Evolutionary conservation across 169 alveolate genomes (phyloP), one percentile per base, ranked within the genome.

Genomic region (Plasmodium malariae): DNA sequence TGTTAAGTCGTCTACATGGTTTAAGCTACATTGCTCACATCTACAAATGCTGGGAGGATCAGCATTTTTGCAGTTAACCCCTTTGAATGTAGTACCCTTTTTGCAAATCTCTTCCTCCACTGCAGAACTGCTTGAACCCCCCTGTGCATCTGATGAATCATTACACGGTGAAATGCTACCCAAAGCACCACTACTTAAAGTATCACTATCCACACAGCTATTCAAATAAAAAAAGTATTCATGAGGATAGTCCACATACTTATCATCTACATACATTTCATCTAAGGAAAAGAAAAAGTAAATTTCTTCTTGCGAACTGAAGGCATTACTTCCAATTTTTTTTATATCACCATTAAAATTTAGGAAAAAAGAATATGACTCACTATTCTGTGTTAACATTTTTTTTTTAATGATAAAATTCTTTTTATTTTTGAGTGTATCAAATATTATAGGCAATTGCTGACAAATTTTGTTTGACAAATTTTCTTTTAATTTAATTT

Each of bases 211-310:
- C 36, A 51, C 19, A n/a, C 37, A 36, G 2, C 1, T 51, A 37
- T 48, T 40, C 14, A 78, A 28, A 55, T 17, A 43, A 68, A 78
- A 78, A 68, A 34, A 78, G 43, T 43, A 78, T 32, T 60, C 89
- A 24, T 78, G 40, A n/a, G 89, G 89, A 37, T 45, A 49, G 28
- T 68, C 59, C 40, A 36, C 55, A 68, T 78, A 78, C 54, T 78
- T 78, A 28, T 78, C 89, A 12, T 78, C 30, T 24, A 63, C 76
- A 36, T 43, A 78, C 26, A 78, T 19, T 26, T 76, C 51, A 26
- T 83, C 91, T 57, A 83, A n/a, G 19, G 91, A 83, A 68, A 83
- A 83, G 37, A 83, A 60, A 60, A 67, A 83, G 19, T 14, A 65
- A 54, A 83, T 83, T 67, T 83, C 91, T 28, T 83, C 91, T 6